These are phyloP conservation scores for Fusarium equiseti DNA, from an alignment of 2,329 filamentous ascomycete genomes.

Conservation along the genomic window DNA sequence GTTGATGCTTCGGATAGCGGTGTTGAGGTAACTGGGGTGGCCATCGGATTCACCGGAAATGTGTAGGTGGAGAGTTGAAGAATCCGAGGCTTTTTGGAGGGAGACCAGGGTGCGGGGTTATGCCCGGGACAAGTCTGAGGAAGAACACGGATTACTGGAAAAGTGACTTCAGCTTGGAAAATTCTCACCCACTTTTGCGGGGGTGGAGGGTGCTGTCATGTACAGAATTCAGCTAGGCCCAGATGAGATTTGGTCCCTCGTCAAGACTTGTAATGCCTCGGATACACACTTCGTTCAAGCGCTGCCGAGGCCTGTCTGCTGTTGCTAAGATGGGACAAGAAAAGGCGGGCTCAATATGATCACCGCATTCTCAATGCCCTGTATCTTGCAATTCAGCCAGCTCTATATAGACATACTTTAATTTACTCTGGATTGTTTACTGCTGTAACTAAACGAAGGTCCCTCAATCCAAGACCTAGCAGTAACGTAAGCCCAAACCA, in stretches of 20 bases:
- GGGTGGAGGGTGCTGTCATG: not conserved
- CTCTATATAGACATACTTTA: not conserved
- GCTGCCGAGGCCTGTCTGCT: not conserved
- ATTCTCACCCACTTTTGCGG: not conserved
- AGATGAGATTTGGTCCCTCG: not conserved
- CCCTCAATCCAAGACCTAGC: no score
- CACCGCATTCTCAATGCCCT: not conserved
- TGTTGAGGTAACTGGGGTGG: conserved; percentile 22
- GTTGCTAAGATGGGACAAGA: fast-evolving
- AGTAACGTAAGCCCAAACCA: not conserved
- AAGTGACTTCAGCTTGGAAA: not conserved
- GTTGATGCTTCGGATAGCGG: conserved; percentile 35
- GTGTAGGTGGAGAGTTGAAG: conserved; percentile 24
- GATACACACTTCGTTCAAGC: not conserved
- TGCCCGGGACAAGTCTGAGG: not conserved
- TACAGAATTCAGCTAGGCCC: not conserved
- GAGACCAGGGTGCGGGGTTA: conserved; percentile 1
- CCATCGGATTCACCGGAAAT: conserved; percentile 21
- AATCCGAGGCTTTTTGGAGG: conserved; percentile 11
- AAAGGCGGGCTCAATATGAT: not conserved
- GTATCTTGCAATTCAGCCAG: fast-evolving
- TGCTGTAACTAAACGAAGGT: no score
- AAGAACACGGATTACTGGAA: not conserved
- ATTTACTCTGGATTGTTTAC: no score
- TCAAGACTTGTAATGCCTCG: not conserved